A percentile compares a stretch with the other conserved stretches of the same genome.
These are phyloP conservation scores for Exophiala calicioides DNA, from an alignment of 2,329 filamentous ascomycete genomes.

Conservation along the genomic window DNA sequence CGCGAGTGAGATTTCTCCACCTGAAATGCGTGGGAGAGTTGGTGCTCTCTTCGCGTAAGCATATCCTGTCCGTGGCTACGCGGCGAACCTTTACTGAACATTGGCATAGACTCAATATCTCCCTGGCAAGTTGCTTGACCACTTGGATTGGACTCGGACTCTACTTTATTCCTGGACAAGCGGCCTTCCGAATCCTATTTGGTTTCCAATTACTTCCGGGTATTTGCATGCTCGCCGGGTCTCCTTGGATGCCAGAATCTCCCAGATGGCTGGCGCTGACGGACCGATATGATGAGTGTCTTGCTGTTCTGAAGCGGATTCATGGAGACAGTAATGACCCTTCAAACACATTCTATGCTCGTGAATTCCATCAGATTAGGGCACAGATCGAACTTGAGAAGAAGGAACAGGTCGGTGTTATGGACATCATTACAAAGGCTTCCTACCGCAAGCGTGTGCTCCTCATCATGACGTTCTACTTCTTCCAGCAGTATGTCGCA, in stretches of 20 bases:
- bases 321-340: not conserved
- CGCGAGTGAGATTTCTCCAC: constrained; percentile 13
- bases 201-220: constrained; percentile 8
- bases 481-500: constrained; percentile 3
- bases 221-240: constrained; percentile 1
- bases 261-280: constrained; percentile 6
- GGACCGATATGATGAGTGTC: constrained; percentile 5
- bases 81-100: not conserved
- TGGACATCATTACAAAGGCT: constrained; percentile 6
- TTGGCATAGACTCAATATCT: constrained; percentile 9
- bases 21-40: constrained; percentile 9
- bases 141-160: constrained; percentile 10
- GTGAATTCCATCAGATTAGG: constrained; percentile 16
- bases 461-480: constrained; percentile 12
- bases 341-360: constrained; percentile 6
- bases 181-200: constrained; percentile 6
- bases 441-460: constrained; percentile 13
- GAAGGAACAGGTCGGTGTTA: constrained; percentile 1
- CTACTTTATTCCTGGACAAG: constrained; percentile 5
- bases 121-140: constrained; percentile 3
- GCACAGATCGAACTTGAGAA: constrained; percentile 17
- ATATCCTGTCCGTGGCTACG: not conserved
- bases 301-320: constrained; percentile 8
- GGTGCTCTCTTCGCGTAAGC: constrained; percentile 6
- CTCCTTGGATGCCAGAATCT: constrained; percentile 10